These are phyloP conservation scores for Piper betle DNA, from an alignment of 164 flowering plant species.

Conservation along the genomic window DNA sequence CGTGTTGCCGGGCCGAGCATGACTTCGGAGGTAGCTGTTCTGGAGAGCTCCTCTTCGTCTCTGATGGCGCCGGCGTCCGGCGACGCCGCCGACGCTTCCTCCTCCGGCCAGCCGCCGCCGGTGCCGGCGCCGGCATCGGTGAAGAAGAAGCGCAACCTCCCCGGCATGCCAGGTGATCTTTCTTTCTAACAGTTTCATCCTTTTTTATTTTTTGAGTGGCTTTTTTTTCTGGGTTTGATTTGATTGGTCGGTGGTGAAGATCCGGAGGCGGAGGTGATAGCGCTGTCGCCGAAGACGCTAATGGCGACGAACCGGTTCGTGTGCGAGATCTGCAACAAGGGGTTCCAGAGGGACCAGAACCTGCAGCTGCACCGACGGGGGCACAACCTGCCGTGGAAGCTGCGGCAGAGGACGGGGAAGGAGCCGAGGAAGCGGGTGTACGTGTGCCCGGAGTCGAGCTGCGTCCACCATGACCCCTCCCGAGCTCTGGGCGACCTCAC, in stretches of 20 bases:
- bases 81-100: background rate
- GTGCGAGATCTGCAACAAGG: constrained; percentile 88
- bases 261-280: constrained; percentile 62
- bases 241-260: background rate
- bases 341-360: constrained; percentile 84
- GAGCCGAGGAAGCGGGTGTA: constrained; percentile 46
- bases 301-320: constrained; percentile 88
- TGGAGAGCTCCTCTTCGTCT: background rate
- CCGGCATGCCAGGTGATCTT: background rate
- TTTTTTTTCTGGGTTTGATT: too few relatives aligned
- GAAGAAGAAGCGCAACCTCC: background rate
- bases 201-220: background rate
- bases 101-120: background rate
- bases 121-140: background rate
- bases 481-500: constrained; percentile 65
- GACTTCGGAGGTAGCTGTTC: background rate
- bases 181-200: background rate
- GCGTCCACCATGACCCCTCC: constrained; percentile 58
- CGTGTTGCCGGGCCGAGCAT: background rate
- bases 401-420: constrained; percentile 40
- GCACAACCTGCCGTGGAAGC: constrained; percentile 73
- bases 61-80: background rate
- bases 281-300: constrained; percentile 75
- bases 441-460: constrained; percentile 56
- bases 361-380: constrained; percentile 63